Conservation (phyloP, 345 rosid genomes). For the Geranium brycei region DNA sequence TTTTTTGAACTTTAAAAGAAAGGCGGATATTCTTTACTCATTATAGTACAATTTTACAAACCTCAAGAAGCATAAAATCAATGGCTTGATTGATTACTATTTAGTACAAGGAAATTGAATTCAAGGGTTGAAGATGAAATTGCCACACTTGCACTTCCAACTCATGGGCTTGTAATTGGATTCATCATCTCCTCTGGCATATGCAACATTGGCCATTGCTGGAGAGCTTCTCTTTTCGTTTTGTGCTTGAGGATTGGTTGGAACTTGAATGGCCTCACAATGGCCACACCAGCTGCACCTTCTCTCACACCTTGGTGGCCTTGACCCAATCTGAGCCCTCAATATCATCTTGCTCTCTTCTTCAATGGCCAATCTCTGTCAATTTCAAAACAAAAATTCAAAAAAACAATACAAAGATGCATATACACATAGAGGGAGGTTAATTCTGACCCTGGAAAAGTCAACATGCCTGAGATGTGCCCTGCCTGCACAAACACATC, state of each 20-base stretch:
- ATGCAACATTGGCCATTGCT: constrained; percentile 12
- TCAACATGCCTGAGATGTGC: constrained; percentile 23
- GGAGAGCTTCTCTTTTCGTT: constrained; percentile 3
- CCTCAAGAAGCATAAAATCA: too few species aligned
- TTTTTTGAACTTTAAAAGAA: too few species aligned
- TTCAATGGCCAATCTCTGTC: constrained; percentile 12
- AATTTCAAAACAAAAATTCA: too few species aligned
- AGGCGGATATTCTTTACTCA: too few species aligned
- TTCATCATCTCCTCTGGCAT: constrained; percentile 49
- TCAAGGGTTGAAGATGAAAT: constrained; percentile 75
- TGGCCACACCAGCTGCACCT: constrained; percentile 66
- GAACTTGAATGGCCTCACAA: constrained; percentile 87
- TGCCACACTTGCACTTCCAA: constrained; percentile 96
- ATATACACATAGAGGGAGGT: too few species aligned
- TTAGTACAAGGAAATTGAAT: background rate
- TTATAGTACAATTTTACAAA: too few species aligned
- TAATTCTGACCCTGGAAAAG: constrained; percentile 28
- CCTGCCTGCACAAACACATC: constrained; percentile 35
- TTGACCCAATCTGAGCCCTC: constrained; percentile 70
- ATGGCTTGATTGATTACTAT: too few species aligned
- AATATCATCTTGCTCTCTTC: constrained; percentile 15
- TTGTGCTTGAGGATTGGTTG: constrained; percentile 50
- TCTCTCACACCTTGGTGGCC: constrained; percentile 75
- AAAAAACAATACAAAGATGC: too few species aligned
- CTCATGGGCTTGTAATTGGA: constrained; percentile 86